Conservation (phyloP, 2,329 filamentous ascomycete species). For the Aspergillus persii region DNA sequence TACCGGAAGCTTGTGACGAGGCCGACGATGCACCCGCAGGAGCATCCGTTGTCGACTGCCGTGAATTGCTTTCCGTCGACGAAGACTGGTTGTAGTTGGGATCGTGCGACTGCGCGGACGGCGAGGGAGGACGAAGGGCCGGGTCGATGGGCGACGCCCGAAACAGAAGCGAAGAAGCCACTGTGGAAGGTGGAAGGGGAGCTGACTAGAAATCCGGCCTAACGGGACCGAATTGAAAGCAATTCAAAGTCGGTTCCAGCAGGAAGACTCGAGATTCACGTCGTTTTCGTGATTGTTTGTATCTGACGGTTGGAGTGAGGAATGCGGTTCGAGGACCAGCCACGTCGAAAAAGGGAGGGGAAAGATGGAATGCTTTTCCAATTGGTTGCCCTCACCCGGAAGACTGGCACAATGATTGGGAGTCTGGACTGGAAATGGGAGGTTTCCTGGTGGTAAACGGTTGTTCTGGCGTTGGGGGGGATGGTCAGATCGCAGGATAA, state of each 20-base stretch:
- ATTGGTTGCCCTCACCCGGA: conserved; percentile 2
- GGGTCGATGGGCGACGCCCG: conserved; percentile 58
- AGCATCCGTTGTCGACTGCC: conserved; percentile 43
- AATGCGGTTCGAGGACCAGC: conserved; percentile 19
- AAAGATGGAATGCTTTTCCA: conserved; percentile 16
- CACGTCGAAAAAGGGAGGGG: conserved; percentile 22
- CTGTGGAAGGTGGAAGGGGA: conserved; percentile 55
- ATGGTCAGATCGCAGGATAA: conserved; percentile 5
- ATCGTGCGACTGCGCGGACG: conserved; percentile 40
- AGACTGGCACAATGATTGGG: conserved; percentile 3
- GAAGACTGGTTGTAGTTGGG: conserved; percentile 43
- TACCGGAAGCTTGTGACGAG: conserved; percentile 49
- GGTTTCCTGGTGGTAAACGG: conserved; percentile 2
- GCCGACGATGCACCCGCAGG: conserved; percentile 53
- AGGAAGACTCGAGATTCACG: background rate
- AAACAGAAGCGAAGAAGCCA: conserved; percentile 59
- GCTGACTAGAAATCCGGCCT: conserved; percentile 33
- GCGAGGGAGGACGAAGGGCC: conserved; percentile 46
- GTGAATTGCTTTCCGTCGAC: conserved; percentile 46
- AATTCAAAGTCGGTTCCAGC: background rate
- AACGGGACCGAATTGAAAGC: conserved; percentile 36
- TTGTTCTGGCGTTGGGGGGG: background rate
- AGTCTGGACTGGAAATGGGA: background rate
- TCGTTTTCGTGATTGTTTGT: background rate
- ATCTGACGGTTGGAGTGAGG: conserved; percentile 6